These are phyloP conservation scores for Penicillium concentricum DNA, from an alignment of 2,329 filamentous ascomycete genomes.

Conservation along the genomic window DNA sequence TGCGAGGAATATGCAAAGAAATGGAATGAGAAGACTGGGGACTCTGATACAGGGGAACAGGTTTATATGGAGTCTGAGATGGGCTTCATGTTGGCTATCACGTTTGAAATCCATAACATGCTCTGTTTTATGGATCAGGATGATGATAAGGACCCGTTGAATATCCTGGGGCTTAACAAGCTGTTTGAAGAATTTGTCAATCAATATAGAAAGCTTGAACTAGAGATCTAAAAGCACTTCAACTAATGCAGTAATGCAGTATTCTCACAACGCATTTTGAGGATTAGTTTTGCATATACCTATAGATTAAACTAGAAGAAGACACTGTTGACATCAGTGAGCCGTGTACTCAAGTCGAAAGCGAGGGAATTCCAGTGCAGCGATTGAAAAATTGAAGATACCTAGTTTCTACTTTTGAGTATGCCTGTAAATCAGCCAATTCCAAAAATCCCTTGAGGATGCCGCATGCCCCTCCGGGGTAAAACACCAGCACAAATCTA, in stretches of 20 bases:
- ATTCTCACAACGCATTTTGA: not conserved
- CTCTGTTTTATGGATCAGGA: slow-evolving; percentile 21
- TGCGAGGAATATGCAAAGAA: slow-evolving; percentile 22
- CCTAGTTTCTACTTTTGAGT: no score
- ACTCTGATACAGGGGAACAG: slow-evolving; percentile 22
- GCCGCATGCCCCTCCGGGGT: no score
- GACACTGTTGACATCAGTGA: no score
- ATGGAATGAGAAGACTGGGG: slow-evolving; percentile 22
- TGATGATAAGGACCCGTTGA: slow-evolving; percentile 20
- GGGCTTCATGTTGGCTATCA: slow-evolving; percentile 20
- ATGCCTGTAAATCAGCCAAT: no score
- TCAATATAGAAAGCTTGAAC: slow-evolving; percentile 18
- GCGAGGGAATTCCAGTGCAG: no score
- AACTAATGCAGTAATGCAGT: no score
- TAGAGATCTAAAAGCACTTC: not conserved
- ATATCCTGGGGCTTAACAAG: slow-evolving; percentile 17
- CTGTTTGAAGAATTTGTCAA: slow-evolving; percentile 21
- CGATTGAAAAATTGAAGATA: no score
- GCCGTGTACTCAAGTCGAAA: no score
- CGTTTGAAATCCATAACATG: slow-evolving; percentile 25
- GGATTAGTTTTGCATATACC: no score
- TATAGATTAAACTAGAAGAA: no score
- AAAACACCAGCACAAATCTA: not conserved
- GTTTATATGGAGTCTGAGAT: slow-evolving; percentile 22
- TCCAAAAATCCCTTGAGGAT: no score